phyloP scores from a whole-genome alignment of 768 basidiomycete genomes.

The Pleurotus salmoneostramineus region DNA sequence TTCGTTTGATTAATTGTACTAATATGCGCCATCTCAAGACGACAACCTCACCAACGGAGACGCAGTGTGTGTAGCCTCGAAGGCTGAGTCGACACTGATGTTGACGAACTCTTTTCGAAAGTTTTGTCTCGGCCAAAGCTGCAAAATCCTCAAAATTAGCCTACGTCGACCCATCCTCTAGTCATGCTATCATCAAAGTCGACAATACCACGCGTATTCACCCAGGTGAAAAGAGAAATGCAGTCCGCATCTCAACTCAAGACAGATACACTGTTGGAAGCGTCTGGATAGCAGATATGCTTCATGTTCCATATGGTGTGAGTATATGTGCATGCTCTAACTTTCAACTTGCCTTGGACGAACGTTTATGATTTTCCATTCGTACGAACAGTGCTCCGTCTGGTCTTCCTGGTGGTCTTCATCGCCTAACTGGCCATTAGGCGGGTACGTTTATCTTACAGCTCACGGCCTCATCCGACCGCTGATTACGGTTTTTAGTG shows the following conservation, averaged over 20 bases:
- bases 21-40: conserved; percentile 26
- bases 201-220: conserved; percentile 61
- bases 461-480: neutral
- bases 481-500: conserved; percentile 22
- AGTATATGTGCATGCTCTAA: conserved; percentile 17
- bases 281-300: conserved; percentile 61
- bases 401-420: conserved; percentile 69
- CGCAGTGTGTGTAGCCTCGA: conserved; percentile 32
- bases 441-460: conserved; percentile 38
- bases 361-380: neutral
- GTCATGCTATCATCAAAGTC: conserved; percentile 73
- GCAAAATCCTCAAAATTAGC: conserved; percentile 50
- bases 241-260: conserved; percentile 57
- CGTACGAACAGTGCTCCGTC: conserved; percentile 52
- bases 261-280: conserved; percentile 56
- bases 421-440: conserved; percentile 56
- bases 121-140: conserved; percentile 45
- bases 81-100: neutral
- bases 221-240: conserved; percentile 58
- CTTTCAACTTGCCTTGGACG: neutral
- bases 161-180: conserved; percentile 57
- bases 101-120: conserved; percentile 15
- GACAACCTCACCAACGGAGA: conserved; percentile 74
- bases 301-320: conserved; percentile 63
- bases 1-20: neutral